A percentile compares a stretch with the other conserved stretches of the same genome.
Evolutionary conservation across 176 grass and related monocot genomes (phyloP).

Genomic region (Oryza coarctata): DNA sequence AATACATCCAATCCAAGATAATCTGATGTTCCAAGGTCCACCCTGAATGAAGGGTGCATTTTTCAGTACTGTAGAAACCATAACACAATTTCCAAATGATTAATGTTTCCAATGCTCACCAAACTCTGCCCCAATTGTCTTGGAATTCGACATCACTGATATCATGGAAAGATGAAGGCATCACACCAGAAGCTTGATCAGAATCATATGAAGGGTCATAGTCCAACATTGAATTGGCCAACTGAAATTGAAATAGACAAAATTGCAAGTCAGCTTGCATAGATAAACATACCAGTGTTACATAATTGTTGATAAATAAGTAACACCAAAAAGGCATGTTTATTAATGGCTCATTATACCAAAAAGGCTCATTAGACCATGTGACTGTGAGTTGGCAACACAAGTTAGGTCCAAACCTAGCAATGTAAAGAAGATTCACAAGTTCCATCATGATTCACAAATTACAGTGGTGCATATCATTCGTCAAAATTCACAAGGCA

Average conservation of each 20-base stretch:
- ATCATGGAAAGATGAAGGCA: constrained; percentile 97
- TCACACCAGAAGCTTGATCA: constrained; percentile 62
- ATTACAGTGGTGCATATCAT: not conserved
- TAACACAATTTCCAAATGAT: not conserved
- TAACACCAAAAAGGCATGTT: too few species aligned
- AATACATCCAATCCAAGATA: constrained; percentile 87
- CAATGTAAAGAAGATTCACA: not conserved
- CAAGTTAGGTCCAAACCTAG: not conserved
- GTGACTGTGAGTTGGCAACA: not conserved
- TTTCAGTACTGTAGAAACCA: not conserved
- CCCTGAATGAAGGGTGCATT: constrained; percentile 45
- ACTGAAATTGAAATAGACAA: constrained; percentile 35
- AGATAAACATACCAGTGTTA: not conserved
- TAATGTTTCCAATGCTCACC: constrained; percentile 47
- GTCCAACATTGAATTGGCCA: constrained; percentile 66
- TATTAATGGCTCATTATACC: not conserved
- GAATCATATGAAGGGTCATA: constrained; percentile 84
- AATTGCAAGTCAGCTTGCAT: not conserved
- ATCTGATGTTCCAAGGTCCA: constrained; percentile 87
- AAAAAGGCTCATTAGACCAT: not conserved
- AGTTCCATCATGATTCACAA: not conserved
- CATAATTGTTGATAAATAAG: not conserved
- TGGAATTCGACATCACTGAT: constrained; percentile 86
- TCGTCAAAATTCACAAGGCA: not conserved
- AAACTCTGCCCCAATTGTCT: constrained; percentile 83